Base-by-base conservation (phyloP, 2,329 filamentous ascomycete species). In the Phialophora tarda region DNA sequence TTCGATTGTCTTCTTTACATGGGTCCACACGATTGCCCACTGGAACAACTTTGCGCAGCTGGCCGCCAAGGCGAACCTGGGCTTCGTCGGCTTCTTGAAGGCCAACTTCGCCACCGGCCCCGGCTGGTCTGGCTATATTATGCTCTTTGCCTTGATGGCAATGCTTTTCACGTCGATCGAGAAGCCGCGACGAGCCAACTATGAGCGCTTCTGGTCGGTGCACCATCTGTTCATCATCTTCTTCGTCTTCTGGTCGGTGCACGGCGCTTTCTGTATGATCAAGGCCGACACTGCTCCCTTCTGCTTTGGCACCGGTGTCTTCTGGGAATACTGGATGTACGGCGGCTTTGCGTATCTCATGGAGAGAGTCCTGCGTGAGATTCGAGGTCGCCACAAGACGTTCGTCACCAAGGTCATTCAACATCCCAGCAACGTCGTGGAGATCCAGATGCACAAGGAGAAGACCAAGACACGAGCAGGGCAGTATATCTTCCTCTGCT, bases 361-460 rank as follows among this genome's bases (percentile, higher is more conserved):
- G n/a, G 92, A 96, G 80, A 85, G 91, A 68, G 83, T 93, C 64
- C 88, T 91, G 23, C 88, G 91, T 69, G 92, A 95, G 78, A 81
- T 94, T 48, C 88, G 91, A 61, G 91, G 91, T 54, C 86, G 88
- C 28, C 91, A 94, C 82, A 92, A 90, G 84, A 94, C 91, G 17
- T 92, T 90, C 77, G 91, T 96, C 67, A 92, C 90, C 70, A 95
- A 95, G 81, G 92, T 96, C 69, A 89, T 96, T 71, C 91, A 95
- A 81, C 91, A 96, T 77, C 91, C 91, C 7, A 92, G 90, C 82
- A 92, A 93, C 74, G 92, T 96, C 21, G 91, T 91, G 77, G 92
- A 96, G 80, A 93, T 96, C 68, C 92, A 95, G 81, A 93, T 96
- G 81, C 93, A 94, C 84, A 95, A 95, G 80, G 91, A 93, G 75